Evolutionary conservation across 345 rosid species (phyloP), one percentile per base, ranked within the genome.

Genomic region (Salix exigua): DNA sequence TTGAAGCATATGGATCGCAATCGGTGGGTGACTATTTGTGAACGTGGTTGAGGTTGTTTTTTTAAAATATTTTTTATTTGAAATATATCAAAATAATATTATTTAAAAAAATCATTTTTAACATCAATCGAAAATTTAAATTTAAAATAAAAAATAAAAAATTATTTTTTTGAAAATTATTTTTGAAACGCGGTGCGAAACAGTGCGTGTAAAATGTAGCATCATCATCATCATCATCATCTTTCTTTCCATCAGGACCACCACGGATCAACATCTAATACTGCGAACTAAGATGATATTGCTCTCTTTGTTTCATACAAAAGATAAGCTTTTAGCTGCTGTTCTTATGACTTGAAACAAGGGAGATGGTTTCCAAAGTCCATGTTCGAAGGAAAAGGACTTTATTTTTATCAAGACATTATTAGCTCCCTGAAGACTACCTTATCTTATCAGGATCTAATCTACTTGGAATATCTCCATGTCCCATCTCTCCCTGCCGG

Each of bases 171-270:
- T 4, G 1, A 33, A 4, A 0, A 33, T 4, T 0, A 33, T 33
- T 4, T 33, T 33, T 33, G 0, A 33, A 33, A 33, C 1, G 0
- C 0, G 4, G 4, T 4, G 6, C 6, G 0, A 4, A 33, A 33
- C 35, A 33, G 6, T 33, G 5, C 0, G 6, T 33, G 5, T 0
- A 33, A 33, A 4, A 33, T 33, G 6, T 4, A 33, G 6, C 0
- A 33, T 0, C 1, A 51, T 50, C 55, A 50, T 51, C 0, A 33
- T 0, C 1, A 51, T 50, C 55, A 50, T 51, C 23, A 19, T 21
- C 58, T 51, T 51, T 21, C 58, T 51, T 51, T 51, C 23, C 7
- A 6, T 19, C 0, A 19, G 58, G 58, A 5, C 7, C 37, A 1
- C 37, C 37, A 35, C 7, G 37, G 6, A 35, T 35, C 37, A 5